These are phyloP conservation scores for Komagataella mondaviorum DNA, from an alignment of 805 yeast genomes.

Conservation along the genomic window DNA sequence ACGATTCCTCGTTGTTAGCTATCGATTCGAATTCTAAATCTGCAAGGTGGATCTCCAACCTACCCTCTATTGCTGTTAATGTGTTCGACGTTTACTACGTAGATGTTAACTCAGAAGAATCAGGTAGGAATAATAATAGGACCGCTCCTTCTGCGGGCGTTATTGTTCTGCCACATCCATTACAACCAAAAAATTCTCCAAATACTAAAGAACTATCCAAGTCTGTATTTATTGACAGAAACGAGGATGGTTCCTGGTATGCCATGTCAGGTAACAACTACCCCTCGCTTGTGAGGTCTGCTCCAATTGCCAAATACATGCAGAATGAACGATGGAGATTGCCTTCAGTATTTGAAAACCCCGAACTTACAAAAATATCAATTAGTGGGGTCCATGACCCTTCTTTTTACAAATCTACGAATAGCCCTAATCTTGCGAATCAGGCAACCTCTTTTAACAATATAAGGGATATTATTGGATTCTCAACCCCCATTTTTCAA, in stretches of 20 bases:
- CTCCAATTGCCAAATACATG: conserved; percentile 61
- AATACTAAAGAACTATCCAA: background rate
- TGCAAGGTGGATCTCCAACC: conserved; percentile 66
- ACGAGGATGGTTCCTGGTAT: conserved; percentile 61
- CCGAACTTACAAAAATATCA: conserved; percentile 25
- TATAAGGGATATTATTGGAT: conserved; percentile 5
- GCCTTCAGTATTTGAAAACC: conserved; percentile 20
- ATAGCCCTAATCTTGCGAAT: background rate
- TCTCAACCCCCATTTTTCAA: background rate
- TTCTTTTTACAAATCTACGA: conserved; percentile 4
- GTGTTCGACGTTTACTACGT: conserved; percentile 59
- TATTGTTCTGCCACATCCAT: conserved; percentile 59
- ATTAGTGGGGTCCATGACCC: conserved; percentile 37
- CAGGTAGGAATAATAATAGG: conserved; percentile 9
- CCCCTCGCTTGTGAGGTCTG: conserved; percentile 72
- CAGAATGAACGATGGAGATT: conserved; percentile 28
- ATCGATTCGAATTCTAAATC: conserved; percentile 54
- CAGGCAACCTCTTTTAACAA: conserved; percentile 1
- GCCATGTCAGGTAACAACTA: conserved; percentile 70
- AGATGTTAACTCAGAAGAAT: conserved; percentile 8
- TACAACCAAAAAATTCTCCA: conserved; percentile 23
- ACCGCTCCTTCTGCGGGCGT: conserved; percentile 10
- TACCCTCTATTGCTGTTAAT: conserved; percentile 60
- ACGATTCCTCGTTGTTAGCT: conserved; percentile 68
- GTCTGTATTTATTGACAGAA: conserved; percentile 56